Conservation (phyloP, 2,329 filamentous ascomycete genomes). For the Pseudogymnoascus sp. region DNA sequence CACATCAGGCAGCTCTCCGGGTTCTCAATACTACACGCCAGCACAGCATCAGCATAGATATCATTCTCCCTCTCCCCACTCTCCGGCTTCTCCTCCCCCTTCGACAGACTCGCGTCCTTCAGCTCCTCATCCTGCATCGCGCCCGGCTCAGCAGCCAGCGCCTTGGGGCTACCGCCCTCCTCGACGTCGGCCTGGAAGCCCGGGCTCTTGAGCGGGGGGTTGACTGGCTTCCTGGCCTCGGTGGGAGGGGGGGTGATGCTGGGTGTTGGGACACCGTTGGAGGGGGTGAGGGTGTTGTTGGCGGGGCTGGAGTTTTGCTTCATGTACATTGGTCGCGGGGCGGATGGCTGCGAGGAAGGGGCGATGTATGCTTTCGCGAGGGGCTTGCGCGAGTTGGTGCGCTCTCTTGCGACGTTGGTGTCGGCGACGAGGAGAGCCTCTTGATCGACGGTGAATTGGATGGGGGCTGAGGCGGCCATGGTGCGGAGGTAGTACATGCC, state of each 20-base stretch:
- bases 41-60: conserved; percentile 88
- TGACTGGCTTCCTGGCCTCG: conserved; percentile 31
- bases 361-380: conserved; percentile 40
- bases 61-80: conserved; percentile 73
- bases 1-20: conserved; percentile 95
- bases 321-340: conserved; percentile 61
- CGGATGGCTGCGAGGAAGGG: conserved; percentile 45
- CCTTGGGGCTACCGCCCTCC: conserved; percentile 73
- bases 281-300: conserved; percentile 30
- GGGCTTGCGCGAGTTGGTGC: conserved; percentile 60
- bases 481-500: conserved; percentile 99
- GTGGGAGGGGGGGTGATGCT: conserved; percentile 57
- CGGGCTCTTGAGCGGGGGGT: conserved; percentile 51
- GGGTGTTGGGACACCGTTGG: conserved; percentile 62
- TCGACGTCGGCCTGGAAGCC: conserved; percentile 70
- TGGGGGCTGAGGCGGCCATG: conserved; percentile 91
- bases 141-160: conserved; percentile 64
- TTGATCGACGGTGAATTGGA: conserved; percentile 98
- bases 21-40: conserved; percentile 96
- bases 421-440: conserved; percentile 85
- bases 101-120: conserved; percentile 41
- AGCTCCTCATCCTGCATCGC: conserved; percentile 55
- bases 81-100: conserved; percentile 59
- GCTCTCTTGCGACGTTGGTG: conserved; percentile 63
- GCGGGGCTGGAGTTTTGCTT: conserved; percentile 41